A percentile compares a stretch with the other conserved stretches of the same genome.
These are phyloP conservation scores for Crithidia mellificae DNA, from an alignment of 208 protist genomes.

Conservation along the genomic window DNA sequence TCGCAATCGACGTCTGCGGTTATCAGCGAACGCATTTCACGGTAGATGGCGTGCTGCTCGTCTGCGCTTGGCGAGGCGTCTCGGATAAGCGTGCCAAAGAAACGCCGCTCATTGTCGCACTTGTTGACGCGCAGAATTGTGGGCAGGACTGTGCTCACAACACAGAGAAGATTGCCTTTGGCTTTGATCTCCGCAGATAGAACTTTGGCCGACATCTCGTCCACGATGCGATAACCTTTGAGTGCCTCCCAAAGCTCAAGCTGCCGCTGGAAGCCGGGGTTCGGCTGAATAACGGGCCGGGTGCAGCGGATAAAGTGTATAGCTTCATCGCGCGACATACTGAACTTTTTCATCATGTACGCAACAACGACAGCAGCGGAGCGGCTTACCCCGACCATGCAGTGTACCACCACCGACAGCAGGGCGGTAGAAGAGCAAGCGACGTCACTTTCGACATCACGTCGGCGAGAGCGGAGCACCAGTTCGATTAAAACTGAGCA, in stretches of 20 bases:
- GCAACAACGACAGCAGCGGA: conserved; percentile 81
- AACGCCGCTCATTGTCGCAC: conserved; percentile 54
- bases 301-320: conserved; percentile 58
- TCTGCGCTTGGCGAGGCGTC: conserved; percentile 17
- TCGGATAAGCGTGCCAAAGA: conserved; percentile 55
- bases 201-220: conserved; percentile 54
- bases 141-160: conserved; percentile 42
- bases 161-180: conserved; percentile 34
- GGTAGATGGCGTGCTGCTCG: conserved; percentile 34
- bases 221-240: conserved; percentile 52
- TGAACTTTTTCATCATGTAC: conserved; percentile 81
- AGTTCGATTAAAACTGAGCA: conserved; percentile 68
- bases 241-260: conserved; percentile 59
- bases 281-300: conserved; percentile 69
- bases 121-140: conserved; percentile 54
- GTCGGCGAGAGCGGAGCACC: conserved; percentile 42
- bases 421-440: conserved; percentile 16
- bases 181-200: conserved; percentile 50
- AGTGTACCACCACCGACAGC: conserved; percentile 73
- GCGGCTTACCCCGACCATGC: conserved; percentile 86
- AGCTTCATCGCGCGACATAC: conserved; percentile 51
- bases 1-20: conserved; percentile 55
- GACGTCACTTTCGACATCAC: neutral
- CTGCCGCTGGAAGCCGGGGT: conserved; percentile 75
- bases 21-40: conserved; percentile 47